phyloP scores from a whole-genome alignment of 2,329 filamentous ascomycete species.

The Catunica adiposa region DNA sequence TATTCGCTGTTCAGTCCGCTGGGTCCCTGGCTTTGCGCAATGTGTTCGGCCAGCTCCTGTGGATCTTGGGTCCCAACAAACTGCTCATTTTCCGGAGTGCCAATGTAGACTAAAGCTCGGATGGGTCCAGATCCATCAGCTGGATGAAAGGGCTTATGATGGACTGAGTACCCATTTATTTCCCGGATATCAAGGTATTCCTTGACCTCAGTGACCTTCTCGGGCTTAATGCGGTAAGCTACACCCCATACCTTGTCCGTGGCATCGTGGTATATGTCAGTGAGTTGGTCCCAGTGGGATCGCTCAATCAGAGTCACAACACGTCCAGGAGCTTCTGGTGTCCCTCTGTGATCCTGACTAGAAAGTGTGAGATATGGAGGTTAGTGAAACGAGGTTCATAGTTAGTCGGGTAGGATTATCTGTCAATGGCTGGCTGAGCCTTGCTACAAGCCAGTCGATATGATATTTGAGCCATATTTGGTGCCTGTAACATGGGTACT shows the following conservation, averaged over 20 bases:
- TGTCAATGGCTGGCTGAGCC: background rate
- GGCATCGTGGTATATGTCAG: constrained; percentile 45
- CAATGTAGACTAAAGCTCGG: constrained; percentile 71
- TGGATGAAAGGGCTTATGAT: constrained; percentile 71
- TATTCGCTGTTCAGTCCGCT: constrained; percentile 88
- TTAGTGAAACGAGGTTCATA: background rate
- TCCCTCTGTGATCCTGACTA: constrained; percentile 93
- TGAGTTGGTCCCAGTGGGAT: constrained; percentile 64
- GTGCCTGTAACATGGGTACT: too few relatives aligned
- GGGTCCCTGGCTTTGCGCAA: constrained; percentile 58
- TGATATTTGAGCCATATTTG: too few relatives aligned
- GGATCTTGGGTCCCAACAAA: constrained; percentile 76
- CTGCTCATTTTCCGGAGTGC: constrained; percentile 80
- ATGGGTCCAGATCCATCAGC: constrained; percentile 25
- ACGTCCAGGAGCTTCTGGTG: constrained; percentile 68
- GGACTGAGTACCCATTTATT: constrained; percentile 92
- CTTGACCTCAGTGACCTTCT: constrained; percentile 63
- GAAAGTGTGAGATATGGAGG: background rate
- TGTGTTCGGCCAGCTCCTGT: constrained; percentile 61
- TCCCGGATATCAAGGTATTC: constrained; percentile 89
- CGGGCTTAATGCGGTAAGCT: constrained; percentile 66
- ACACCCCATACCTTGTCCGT: constrained; percentile 71
- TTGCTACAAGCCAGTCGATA: too few relatives aligned
- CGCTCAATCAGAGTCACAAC: constrained; percentile 86
- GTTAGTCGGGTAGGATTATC: background rate